A percentile compares a stretch with the other conserved stretches of the same genome.
phyloP scores from a whole-genome alignment of 306 rosid species.

The Luffa aegyptiaca region DNA sequence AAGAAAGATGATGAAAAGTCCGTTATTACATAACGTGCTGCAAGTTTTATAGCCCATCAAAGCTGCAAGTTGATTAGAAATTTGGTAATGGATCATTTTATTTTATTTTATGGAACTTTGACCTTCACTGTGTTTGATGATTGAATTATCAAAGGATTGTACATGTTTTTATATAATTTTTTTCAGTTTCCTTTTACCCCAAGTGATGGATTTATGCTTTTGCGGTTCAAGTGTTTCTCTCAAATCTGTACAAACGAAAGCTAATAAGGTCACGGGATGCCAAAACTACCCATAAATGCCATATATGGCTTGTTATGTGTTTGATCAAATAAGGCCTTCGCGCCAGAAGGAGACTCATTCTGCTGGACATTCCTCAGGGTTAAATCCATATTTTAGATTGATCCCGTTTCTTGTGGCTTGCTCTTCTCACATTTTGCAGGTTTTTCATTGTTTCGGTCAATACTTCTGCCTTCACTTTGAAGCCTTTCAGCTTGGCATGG shows the following conservation, averaged over 20 bases:
- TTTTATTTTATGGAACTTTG: background rate
- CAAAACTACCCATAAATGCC: background rate
- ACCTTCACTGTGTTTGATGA: background rate
- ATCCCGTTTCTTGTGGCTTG: conserved; percentile 15
- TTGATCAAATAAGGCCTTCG: background rate
- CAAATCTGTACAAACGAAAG: background rate
- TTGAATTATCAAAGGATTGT: background rate
- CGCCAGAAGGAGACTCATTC: background rate
- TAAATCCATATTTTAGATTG: background rate
- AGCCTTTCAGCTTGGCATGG: conserved; percentile 97
- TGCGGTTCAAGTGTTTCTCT: background rate
- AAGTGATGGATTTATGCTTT: background rate
- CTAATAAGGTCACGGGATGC: background rate
- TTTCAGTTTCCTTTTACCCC: background rate
- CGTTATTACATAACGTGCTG: background rate
- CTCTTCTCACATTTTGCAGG: conserved; percentile 38
- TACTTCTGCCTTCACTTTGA: conserved; percentile 97
- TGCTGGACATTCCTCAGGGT: background rate
- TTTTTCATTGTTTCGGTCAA: conserved; percentile 95
- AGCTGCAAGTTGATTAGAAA: background rate
- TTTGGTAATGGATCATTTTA: background rate
- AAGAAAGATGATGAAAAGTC: background rate
- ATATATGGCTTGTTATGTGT: background rate
- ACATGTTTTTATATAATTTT: background rate
- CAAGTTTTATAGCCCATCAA: background rate